Conservation (phyloP, 2,329 filamentous ascomycete species). For the Fusarium napiforme region DNA sequence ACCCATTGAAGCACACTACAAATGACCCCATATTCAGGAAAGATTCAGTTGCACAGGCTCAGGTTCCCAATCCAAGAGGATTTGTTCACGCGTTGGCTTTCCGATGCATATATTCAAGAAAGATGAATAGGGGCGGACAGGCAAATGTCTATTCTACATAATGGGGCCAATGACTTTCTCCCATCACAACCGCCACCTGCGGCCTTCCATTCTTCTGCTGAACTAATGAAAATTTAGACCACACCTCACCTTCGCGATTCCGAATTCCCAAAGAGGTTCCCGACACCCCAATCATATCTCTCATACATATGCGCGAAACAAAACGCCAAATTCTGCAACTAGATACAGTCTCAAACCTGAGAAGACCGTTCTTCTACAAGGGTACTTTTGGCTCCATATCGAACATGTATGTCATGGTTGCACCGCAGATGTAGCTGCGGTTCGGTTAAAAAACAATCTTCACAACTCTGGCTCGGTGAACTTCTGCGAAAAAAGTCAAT, state of each 20-base stretch:
- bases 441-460: too few species aligned
- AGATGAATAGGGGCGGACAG: too few species aligned
- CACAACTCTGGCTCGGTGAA: not conserved
- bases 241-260: too few species aligned
- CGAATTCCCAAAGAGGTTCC: too few species aligned
- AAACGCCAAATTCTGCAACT: too few species aligned
- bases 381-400: not conserved
- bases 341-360: not conserved
- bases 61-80: accelerated
- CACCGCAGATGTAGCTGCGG: not conserved
- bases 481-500: too few species aligned
- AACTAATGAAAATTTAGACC: not conserved
- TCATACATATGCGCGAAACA: not conserved
- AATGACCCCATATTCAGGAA: too few species aligned
- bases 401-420: not conserved
- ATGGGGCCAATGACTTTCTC: not conserved
- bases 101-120: not conserved
- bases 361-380: not conserved
- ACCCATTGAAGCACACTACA: too few species aligned
- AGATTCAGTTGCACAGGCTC: too few species aligned
- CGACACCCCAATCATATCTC: not conserved
- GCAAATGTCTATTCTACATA: not conserved
- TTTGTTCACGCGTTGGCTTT: not conserved
- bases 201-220: not conserved
- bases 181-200: not conserved